Evolutionary conservation across 257 asterid species (phyloP), one percentile per base, ranked within the genome.

Genomic region (Thymus mandschuricus): DNA sequence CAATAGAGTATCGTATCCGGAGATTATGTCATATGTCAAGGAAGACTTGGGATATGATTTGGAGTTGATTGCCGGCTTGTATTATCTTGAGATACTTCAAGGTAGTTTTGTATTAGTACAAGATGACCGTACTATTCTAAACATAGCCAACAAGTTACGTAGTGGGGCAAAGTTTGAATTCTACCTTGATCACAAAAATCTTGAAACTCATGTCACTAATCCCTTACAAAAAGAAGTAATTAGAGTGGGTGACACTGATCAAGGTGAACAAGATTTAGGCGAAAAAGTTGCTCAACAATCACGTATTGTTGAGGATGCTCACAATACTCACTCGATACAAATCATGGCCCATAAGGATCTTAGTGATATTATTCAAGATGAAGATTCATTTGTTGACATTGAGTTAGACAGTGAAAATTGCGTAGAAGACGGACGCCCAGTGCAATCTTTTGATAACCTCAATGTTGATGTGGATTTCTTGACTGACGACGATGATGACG

Each of bases 401-500:
- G 49, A 44, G 49, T 44, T 44, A 7, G 49, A 44, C 49, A 27
- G 4, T 34, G 40, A 34, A 34, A 34, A 34, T 34, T 34, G 40
- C 40, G 4, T 7, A 6, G 29, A 50, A 50, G 61, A 27, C 6
- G 61, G 35, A 27, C 61, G 1, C 6, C 35, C 12, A 7, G 13
- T 3, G 1, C 35, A 21, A 27, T 1, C 61, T 21, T 55, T 27
- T 55, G 61, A 58, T 31, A 58, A 58, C 12, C 44, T 31, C 30
- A 58, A 33, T 33, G 44, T 10, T 7, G 64, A 55, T 31, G 11
- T 58, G 5, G 44, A 31, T 4, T 58, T 58, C 44, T 58, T 58
- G 44, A 31, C 44, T 10, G 64, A 58, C 31, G 64, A 58, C 10
- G 64, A 58, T 33, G 64, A 58, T 30, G 64, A 58, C 0, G 64